Conservation (phyloP, 176 grass and related monocot species). For the Cenchrus fungigraminus region DNA sequence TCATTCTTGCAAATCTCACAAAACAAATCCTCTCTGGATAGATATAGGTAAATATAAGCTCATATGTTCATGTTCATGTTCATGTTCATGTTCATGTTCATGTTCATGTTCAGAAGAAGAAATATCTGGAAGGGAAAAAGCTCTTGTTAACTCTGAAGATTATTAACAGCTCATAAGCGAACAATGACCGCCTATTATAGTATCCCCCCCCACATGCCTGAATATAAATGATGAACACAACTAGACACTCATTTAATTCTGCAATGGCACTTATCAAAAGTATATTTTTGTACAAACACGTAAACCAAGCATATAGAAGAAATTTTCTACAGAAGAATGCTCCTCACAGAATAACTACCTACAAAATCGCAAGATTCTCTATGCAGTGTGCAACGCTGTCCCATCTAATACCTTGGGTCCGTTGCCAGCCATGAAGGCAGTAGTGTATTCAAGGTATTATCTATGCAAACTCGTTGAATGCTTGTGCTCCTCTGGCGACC, state of each 20-base stretch:
- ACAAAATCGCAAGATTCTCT: constrained; percentile 22
- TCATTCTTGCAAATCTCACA: neutral
- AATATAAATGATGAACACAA: neutral
- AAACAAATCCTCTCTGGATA: neutral
- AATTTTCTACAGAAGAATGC: constrained; percentile 2
- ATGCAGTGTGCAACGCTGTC: neutral
- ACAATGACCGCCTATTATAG: neutral
- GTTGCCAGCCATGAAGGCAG: neutral
- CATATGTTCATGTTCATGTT: neutral
- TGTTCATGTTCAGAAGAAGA: neutral
- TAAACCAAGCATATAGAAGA: neutral
- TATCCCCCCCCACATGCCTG: neutral
- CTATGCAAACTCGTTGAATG: constrained; percentile 36
- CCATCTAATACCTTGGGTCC: neutral
- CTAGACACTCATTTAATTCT: neutral
- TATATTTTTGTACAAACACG: constrained; percentile 8
- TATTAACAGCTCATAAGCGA: neutral
- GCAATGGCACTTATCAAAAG: constrained; percentile 5
- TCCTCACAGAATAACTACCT: constrained; percentile 24
- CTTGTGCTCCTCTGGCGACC: constrained; percentile 46
- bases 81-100: neutral
- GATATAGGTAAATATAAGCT: neutral
- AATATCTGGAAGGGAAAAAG: neutral
- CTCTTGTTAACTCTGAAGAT: neutral
- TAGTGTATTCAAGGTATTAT: neutral